A percentile compares a stretch with the other conserved stretches of the same genome.
Conservation (phyloP, 148 eudicot genomes). For the Chenopodium formosanum region DNA sequence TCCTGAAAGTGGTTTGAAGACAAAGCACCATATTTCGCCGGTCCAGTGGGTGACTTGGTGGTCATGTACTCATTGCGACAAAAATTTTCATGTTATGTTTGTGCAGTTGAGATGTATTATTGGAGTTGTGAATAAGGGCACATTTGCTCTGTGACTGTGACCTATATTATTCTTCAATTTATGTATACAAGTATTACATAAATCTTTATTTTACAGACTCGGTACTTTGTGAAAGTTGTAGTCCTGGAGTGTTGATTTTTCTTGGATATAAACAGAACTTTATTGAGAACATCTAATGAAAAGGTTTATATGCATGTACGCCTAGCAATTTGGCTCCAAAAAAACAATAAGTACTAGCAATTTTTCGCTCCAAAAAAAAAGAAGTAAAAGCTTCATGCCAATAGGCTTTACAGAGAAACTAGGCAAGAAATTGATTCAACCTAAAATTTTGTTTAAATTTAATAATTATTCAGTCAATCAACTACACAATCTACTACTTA, state of each 20-base stretch:
- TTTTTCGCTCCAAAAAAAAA: too few species aligned
- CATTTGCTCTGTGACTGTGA: slow-evolving; percentile 25
- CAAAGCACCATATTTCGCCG: neutral
- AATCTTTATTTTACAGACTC: neutral
- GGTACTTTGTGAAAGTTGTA: neutral
- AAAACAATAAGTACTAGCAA: too few species aligned
- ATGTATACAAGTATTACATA: neutral
- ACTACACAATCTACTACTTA: too few species aligned
- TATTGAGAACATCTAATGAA: too few species aligned
- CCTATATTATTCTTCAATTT: slow-evolving; percentile 8
- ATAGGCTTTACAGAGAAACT: too few species aligned
- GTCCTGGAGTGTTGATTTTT: neutral
- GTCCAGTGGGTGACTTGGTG: slow-evolving; percentile 1
- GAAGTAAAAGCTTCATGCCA: too few species aligned
- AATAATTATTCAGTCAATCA: too few species aligned
- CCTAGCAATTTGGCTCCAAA: too few species aligned
- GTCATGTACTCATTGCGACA: slow-evolving; percentile 2
- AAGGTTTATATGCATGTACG: too few species aligned
- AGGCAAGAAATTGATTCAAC: too few species aligned
- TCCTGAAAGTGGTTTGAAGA: neutral
- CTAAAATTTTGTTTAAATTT: too few species aligned
- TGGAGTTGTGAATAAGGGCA: slow-evolving; percentile 18
- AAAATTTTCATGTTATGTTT: neutral
- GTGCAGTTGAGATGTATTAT: slow-evolving; percentile 7
- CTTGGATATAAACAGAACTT: too few species aligned